Percentiles rank a stretch among this genome's conserved stretches.
Evolutionary conservation across 2,329 filamentous ascomycete genomes (phyloP).

Genomic region (Aureobasidium sp.): DNA sequence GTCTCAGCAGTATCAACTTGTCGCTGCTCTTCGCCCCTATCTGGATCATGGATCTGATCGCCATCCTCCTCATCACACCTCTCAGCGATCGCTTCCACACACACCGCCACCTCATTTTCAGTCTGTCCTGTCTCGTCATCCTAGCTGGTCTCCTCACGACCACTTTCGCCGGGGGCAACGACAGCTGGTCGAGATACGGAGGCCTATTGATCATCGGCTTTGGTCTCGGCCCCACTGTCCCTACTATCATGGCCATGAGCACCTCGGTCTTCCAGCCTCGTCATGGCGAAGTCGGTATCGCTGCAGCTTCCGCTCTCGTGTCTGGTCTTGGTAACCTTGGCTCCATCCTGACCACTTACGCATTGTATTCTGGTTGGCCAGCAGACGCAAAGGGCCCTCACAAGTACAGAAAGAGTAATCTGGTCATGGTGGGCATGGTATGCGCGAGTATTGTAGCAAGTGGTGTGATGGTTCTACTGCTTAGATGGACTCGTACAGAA

Average conservation of each 20-base stretch:
- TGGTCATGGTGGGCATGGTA: slow-evolving; percentile 82
- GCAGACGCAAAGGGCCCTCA: slow-evolving; percentile 58
- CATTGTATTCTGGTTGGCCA: slow-evolving; percentile 80
- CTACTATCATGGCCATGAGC: slow-evolving; percentile 91
- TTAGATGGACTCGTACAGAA: slow-evolving; percentile 36
- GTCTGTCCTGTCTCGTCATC: slow-evolving; percentile 66
- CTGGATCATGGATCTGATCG: slow-evolving; percentile 77
- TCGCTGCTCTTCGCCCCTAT: slow-evolving; percentile 84
- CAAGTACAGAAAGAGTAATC: slow-evolving; percentile 75
- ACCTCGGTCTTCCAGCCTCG: slow-evolving; percentile 83
- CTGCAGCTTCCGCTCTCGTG: slow-evolving; percentile 76
- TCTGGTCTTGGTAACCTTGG: slow-evolving; percentile 83
- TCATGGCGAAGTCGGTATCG: slow-evolving; percentile 85
- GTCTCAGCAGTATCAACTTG: slow-evolving; percentile 65
- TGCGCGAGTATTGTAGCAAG: slow-evolving; percentile 69
- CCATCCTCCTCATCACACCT: slow-evolving; percentile 78
- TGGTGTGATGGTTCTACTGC: slow-evolving; percentile 58
- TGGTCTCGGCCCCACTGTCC: slow-evolving; percentile 81
- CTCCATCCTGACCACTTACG: slow-evolving; percentile 81
- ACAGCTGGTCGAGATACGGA: slow-evolving; percentile 75
- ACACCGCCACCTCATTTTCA: slow-evolving; percentile 75
- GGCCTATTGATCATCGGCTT: slow-evolving; percentile 88
- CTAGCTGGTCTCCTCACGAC: slow-evolving; percentile 74
- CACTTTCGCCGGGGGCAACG: slow-evolving; percentile 63
- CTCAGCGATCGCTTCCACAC: slow-evolving; percentile 81